These are phyloP conservation scores for Phytopythium boreale DNA, from an alignment of 352 stramenopile species.

Conservation along the genomic window DNA sequence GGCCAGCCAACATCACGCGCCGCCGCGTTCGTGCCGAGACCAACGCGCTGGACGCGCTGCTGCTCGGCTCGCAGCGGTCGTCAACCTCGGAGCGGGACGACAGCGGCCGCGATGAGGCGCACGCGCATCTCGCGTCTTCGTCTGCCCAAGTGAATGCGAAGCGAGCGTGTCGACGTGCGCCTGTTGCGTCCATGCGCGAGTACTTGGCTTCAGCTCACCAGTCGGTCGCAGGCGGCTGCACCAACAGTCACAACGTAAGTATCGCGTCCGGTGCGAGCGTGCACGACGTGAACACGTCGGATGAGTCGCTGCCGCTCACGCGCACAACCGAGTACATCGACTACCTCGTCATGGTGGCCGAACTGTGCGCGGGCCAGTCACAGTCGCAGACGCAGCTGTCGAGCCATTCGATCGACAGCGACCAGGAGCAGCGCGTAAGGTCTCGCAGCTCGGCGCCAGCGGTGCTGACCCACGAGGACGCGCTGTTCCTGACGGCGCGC, in stretches of 20 bases:
- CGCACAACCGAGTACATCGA: constrained; percentile 19
- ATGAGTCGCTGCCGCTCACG: background rate
- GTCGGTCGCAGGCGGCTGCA: background rate
- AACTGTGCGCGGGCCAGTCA: constrained; percentile 13
- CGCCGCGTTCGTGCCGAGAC: background rate
- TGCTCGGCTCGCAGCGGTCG: background rate
- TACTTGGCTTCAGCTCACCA: constrained; percentile 1
- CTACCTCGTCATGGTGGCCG: constrained; percentile 19
- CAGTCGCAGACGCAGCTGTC: constrained; percentile 17
- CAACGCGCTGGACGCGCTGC: background rate
- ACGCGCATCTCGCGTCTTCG: constrained; percentile 12
- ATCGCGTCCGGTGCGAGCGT: constrained; percentile 9
- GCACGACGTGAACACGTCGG: background rate
- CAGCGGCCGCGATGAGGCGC: constrained; percentile 6
- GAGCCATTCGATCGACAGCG: background rate
- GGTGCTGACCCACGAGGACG: constrained; percentile 13
- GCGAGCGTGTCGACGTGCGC: background rate
- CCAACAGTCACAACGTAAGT: constrained; percentile 7
- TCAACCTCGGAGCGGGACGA: constrained; percentile 12
- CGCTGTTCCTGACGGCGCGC: constrained; percentile 13
- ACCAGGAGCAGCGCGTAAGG: constrained; percentile 6
- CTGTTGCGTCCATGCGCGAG: background rate
- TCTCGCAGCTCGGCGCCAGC: constrained; percentile 1
- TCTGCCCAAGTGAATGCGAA: constrained; percentile 6
- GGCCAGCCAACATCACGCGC: background rate